phyloP scores from a whole-genome alignment of 768 basidiomycete species.

The Leccinum rimulosum region DNA sequence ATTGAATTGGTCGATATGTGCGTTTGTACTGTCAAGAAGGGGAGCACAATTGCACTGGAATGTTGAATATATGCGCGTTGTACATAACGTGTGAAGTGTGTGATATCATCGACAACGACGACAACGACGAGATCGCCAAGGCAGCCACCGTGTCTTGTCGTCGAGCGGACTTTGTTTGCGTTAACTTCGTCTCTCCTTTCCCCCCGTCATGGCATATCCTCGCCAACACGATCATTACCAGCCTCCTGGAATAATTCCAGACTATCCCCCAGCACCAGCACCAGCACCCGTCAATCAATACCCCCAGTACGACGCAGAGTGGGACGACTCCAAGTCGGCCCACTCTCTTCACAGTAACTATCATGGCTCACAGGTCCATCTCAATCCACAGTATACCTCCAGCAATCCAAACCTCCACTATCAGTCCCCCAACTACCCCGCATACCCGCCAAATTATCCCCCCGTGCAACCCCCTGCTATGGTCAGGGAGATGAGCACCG shows the following conservation, averaged over 20 bases:
- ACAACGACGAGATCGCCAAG: neutral
- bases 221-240: constrained; percentile 54
- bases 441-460: constrained; percentile 52
- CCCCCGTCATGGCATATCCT: constrained; percentile 50
- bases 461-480: constrained; percentile 51
- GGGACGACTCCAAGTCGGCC: constrained; percentile 47
- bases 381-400: constrained; percentile 62
- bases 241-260: constrained; percentile 33
- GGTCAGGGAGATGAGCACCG: constrained; percentile 46
- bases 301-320: constrained; percentile 43
- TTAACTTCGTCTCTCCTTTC: neutral
- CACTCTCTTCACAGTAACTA: constrained; percentile 61
- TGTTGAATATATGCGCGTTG: neutral
- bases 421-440: constrained; percentile 44
- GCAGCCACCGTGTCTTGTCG: neutral
- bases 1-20: constrained; percentile 33
- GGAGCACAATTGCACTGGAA: neutral
- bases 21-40: neutral
- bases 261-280: constrained; percentile 35
- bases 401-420: constrained; percentile 40
- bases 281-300: constrained; percentile 32
- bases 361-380: constrained; percentile 70
- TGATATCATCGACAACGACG: neutral
- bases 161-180: constrained; percentile 19
- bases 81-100: neutral